phyloP scores from a whole-genome alignment of 805 yeast genomes.

The Lachancea nothofagi region DNA sequence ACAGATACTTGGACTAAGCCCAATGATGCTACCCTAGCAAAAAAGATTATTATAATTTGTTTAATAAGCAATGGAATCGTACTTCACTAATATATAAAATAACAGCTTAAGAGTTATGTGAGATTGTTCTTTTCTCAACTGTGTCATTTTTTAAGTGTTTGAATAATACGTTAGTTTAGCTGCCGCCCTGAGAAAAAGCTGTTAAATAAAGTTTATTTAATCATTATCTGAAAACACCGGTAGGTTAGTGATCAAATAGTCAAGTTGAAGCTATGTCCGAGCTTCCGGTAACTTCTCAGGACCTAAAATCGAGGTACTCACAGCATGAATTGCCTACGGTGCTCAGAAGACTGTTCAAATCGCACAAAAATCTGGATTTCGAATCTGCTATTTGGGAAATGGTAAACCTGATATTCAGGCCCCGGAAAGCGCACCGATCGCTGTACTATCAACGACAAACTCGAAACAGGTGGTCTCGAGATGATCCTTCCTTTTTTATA shows the following conservation, averaged over 20 bases:
- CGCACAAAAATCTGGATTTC: slow-evolving; percentile 72
- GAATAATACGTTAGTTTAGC: too few relatives aligned
- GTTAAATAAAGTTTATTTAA: too few relatives aligned
- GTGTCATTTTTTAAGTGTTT: too few relatives aligned
- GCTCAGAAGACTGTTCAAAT: slow-evolving; percentile 50
- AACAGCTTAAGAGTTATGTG: too few relatives aligned
- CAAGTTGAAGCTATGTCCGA: slow-evolving; percentile 4
- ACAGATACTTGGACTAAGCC: slow-evolving; percentile 55
- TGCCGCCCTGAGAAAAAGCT: too few relatives aligned
- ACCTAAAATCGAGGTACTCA: slow-evolving; percentile 3
- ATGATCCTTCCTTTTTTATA: slow-evolving; percentile 85
- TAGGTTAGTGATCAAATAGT: neutral
- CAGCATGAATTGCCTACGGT: slow-evolving; percentile 29
- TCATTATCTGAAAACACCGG: neutral
- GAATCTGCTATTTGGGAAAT: slow-evolving; percentile 94
- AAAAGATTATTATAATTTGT: too few relatives aligned
- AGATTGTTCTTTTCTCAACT: too few relatives aligned
- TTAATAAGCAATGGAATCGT: too few relatives aligned
- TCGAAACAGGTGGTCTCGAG: slow-evolving; percentile 77
- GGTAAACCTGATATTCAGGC: slow-evolving; percentile 62
- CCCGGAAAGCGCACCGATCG: slow-evolving; percentile 75
- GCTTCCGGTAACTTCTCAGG: slow-evolving; percentile 11
- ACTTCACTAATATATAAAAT: too few relatives aligned
- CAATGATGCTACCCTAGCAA: neutral
- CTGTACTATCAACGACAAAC: slow-evolving; percentile 79